Base-by-base conservation (phyloP, 306 rosid genomes). In the Vigna nakashimae region DNA sequence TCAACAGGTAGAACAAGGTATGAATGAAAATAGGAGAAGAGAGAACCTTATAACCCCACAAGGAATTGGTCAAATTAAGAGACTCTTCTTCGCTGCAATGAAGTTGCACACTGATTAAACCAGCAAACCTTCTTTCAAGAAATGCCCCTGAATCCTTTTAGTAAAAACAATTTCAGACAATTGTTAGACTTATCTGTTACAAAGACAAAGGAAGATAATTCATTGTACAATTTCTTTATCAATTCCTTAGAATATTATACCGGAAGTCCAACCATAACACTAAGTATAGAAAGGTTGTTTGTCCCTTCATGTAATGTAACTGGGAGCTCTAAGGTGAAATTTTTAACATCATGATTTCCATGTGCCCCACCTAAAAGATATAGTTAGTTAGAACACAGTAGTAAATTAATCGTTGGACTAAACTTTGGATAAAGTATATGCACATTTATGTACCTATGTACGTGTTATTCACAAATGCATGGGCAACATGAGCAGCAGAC, bases 131-230 rank as follows among this genome's bases (percentile, higher is more conserved):
- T 62, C 84, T 83, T 84, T 91, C 97, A 40, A 91, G 92, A 82
- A 67, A 91, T 51, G 97, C 79, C 51, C 97, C 97, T 13, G 97
- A 91, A 77, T 91, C 94, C 97, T 91, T 66, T 77, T 36, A n/a
- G 28, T 28, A 20, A 58, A 66, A n/a, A 58, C 43, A 64, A 77
- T 36, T 45, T 17, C 57, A 69, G 2, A 70, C 3, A 51, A 7
- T 16, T 3, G 49, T n/a, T 26, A 65, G n/a, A 58, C 12, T 77
- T 30, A 43, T 32, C 36, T 69, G 22, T 38, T 42, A 34, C 7
- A 55, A 66, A 34, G 78, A 52, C 52, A 51, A 32, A 53, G 28
- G 18, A 79, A 73, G 53, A 71, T 7, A 4, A 20, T 38, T 46
- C 6, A 22, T 0, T 43, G 16, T 36, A 28, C 1, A 30, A 30